Evolutionary conservation across 1,284 basidiomycete species (phyloP).

Genomic region (Moesziomyces sp.): DNA sequence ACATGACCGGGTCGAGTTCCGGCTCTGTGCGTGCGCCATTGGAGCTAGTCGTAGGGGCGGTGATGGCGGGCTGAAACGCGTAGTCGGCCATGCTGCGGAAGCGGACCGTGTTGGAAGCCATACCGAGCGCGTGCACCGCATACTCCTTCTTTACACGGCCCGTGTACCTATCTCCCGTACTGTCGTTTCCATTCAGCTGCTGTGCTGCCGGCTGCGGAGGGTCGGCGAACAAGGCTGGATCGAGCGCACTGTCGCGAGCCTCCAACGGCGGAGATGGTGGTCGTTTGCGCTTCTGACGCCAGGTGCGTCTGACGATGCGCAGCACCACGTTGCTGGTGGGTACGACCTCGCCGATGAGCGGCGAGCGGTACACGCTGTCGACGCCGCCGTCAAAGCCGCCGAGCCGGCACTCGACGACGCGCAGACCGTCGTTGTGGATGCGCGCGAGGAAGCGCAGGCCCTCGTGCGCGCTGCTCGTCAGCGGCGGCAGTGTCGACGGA

Average conservation of each 20-base stretch:
- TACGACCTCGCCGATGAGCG: constrained; percentile 43
- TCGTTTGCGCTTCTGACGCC: constrained; percentile 42
- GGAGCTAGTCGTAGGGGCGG: constrained; percentile 1
- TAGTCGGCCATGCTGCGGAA: constrained; percentile 74
- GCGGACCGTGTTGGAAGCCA: constrained; percentile 81
- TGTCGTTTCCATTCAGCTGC: constrained; percentile 1
- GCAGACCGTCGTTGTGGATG: constrained; percentile 34
- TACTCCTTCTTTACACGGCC: constrained; percentile 72
- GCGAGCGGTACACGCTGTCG: constrained; percentile 31
- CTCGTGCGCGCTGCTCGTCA: constrained; percentile 36
- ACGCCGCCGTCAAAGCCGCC: constrained; percentile 11
- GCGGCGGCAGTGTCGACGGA: constrained; percentile 33
- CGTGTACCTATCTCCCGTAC: constrained; percentile 9
- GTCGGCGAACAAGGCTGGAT: constrained; percentile 24
- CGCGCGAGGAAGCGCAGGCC: constrained; percentile 51
- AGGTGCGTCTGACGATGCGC: constrained; percentile 42
- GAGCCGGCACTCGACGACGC: constrained; percentile 56
- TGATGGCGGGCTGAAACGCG: constrained; percentile 51
- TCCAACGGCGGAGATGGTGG: not conserved
- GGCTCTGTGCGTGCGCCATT: not conserved
- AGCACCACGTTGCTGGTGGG: constrained; percentile 51
- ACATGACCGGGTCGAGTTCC: constrained; percentile 32
- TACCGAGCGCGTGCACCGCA: constrained; percentile 79
- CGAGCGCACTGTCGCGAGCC: constrained; percentile 6
- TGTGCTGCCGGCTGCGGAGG: not conserved